A percentile compares a stretch with the other conserved stretches of the same genome.
Conservation (phyloP, 139 green algal genomes). For the Deuterostichococcus epilithicus region DNA sequence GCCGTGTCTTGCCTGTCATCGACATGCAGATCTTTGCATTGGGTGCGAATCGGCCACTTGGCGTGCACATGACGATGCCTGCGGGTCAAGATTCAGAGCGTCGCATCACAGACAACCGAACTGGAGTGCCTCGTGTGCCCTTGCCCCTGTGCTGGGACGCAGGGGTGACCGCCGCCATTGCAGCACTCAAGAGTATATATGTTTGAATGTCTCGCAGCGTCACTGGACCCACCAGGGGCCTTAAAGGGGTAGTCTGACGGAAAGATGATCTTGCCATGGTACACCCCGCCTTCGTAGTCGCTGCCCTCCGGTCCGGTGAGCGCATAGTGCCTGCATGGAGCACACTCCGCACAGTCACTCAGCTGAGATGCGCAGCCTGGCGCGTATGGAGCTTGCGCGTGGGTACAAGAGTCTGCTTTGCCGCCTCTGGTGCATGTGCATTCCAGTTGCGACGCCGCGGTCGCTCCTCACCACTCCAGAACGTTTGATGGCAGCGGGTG, state of each 20-base stretch:
- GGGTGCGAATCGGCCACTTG: constrained; percentile 73
- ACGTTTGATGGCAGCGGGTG: constrained; percentile 72
- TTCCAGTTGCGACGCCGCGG: too few species aligned
- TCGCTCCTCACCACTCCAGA: constrained; percentile 60
- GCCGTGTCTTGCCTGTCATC: constrained; percentile 39
- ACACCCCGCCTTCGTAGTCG: constrained; percentile 72
- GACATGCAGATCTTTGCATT: constrained; percentile 83
- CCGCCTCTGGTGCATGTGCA: too few species aligned
- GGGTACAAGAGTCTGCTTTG: too few species aligned
- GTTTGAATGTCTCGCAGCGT: too few species aligned
- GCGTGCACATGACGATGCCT: constrained; percentile 68
- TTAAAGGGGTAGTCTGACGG: constrained; percentile 61
- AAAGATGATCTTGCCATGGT: constrained; percentile 78
- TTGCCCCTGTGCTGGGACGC: too few species aligned
- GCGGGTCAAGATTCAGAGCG: constrained; percentile 44
- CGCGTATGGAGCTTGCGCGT: too few species aligned
- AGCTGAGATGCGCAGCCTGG: too few species aligned
- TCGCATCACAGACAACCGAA: too few species aligned
- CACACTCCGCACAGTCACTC: too few species aligned
- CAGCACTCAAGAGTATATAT: constrained; percentile 68
- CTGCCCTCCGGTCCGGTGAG: constrained; percentile 57
- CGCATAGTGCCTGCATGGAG: constrained; percentile 26
- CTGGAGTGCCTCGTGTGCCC: too few species aligned
- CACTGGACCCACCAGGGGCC: constrained; percentile 15
- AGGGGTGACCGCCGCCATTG: too few species aligned